Evolutionary conservation across 2,329 filamentous ascomycete genomes (phyloP).

Genomic region (Talaromyces funiculosus): DNA sequence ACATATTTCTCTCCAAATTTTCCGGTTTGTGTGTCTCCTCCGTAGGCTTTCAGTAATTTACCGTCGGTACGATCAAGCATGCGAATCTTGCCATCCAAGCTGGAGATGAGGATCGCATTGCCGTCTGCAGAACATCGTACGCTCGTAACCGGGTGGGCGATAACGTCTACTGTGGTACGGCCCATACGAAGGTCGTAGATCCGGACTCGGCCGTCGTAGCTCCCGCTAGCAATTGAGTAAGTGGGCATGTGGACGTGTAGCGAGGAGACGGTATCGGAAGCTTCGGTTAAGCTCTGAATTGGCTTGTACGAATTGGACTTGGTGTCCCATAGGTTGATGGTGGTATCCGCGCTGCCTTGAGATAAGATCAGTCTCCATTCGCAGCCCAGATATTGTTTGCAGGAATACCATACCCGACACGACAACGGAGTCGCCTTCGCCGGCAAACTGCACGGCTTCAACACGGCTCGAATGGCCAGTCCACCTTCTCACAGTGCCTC

Average conservation of each 20-base stretch:
- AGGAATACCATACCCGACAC: slow-evolving; percentile 50
- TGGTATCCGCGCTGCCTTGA: slow-evolving; percentile 40
- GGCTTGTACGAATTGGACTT: slow-evolving; percentile 38
- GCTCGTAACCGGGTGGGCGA: slow-evolving; percentile 66
- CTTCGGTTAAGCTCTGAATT: slow-evolving; percentile 39
- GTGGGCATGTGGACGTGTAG: slow-evolving; percentile 35
- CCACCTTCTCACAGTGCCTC: slow-evolving; percentile 71
- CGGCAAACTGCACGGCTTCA: slow-evolving; percentile 73
- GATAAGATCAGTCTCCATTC: background rate
- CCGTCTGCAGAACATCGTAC: slow-evolving; percentile 65
- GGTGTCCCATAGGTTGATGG: slow-evolving; percentile 39
- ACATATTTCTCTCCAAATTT: slow-evolving; percentile 33
- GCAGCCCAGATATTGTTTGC: background rate
- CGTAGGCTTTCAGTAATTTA: slow-evolving; percentile 66
- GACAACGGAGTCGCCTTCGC: slow-evolving; percentile 66
- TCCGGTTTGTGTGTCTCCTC: slow-evolving; percentile 43
- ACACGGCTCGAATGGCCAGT: slow-evolving; percentile 65
- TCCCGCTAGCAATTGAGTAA: slow-evolving; percentile 61
- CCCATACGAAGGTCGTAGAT: slow-evolving; percentile 80
- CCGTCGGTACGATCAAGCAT: slow-evolving; percentile 76
- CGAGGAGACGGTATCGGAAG: slow-evolving; percentile 37
- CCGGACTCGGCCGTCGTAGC: slow-evolving; percentile 77
- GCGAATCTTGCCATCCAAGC: slow-evolving; percentile 68
- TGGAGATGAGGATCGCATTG: slow-evolving; percentile 66
- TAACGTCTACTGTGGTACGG: slow-evolving; percentile 61